Evolutionary conservation across 371 early-diverging fungal genomes (phyloP), one percentile per base, ranked within the genome.

Genomic region (Actinomucor elegans): DNA sequence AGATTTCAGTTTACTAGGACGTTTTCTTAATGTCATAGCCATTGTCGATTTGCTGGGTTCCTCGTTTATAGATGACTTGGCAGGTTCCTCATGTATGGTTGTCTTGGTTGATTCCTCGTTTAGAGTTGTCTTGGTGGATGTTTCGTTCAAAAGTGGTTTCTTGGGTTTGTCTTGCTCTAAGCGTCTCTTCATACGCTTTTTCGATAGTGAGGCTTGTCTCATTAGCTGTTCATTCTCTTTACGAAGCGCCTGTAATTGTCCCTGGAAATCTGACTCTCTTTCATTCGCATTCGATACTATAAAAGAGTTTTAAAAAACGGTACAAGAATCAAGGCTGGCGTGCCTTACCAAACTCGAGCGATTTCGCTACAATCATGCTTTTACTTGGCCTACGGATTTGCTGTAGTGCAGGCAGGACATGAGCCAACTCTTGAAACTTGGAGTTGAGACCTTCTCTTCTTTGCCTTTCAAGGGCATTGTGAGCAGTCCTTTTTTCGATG

Each of bases 381-480:
- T 91, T 91, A 51, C 87, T 86, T 15, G 92, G 92, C 44, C 88
- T 76, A 37, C 86, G 79, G 33, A 89, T 83, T 37, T 85, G 73
- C 48, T 74, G 76, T n/a, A 90, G 80, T n/a, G 88, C 71, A 41
- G 91, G 92, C 18, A 91, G 59, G 15, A 85, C 81, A 62, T 83
- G 80, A 12, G 92, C 92, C 26, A 91, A 73, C 34, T 91, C 88
- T 67, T 87, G 89, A 62, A 91, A 89, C 51, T 85, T 84, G 29
- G 70, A 69, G 60, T 90, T 90, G 26, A 91, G 74, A 9, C 80
- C 83, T 69, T 91, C 92, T 41, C 92, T 81, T 48, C 91, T 75
- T 48, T 89, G 89, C 10, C 92, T 76, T 64, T 91, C 92, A 24
- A 89, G 76, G 11, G 90, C 90, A 59, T 91, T 91, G 64, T 91